These are phyloP conservation scores for Linum usitatissimum DNA, from an alignment of 345 rosid genomes.

Conservation along the genomic window DNA sequence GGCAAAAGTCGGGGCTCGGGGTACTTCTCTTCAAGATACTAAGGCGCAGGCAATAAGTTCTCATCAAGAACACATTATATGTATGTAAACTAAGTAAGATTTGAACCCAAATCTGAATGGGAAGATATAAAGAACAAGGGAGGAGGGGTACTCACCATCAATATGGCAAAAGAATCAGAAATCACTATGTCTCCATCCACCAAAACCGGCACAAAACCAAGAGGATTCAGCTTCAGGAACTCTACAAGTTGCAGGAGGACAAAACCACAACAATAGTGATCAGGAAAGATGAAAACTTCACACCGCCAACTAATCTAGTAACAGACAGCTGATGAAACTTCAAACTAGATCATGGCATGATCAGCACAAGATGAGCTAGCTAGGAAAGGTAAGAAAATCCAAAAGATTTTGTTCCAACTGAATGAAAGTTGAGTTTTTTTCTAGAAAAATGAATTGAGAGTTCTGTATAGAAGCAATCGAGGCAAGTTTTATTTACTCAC, in stretches of 20 bases:
- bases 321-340: not conserved
- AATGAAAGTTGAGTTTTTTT: no score
- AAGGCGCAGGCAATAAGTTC: not conserved
- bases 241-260: slow-evolving; percentile 22
- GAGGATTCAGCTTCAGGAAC: slow-evolving; percentile 60
- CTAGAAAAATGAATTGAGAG: no score
- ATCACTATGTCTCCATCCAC: slow-evolving; percentile 59
- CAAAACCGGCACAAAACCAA: slow-evolving; percentile 64
- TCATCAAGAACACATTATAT: not conserved
- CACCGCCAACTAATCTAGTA: not conserved
- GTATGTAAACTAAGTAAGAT: not conserved
- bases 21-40: slow-evolving; percentile 84
- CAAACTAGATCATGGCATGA: no score
- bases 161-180: slow-evolving; percentile 71
- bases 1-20: slow-evolving; percentile 66
- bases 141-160: slow-evolving; percentile 38
- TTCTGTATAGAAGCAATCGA: not conserved
- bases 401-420: no score
- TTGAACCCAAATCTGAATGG: not conserved
- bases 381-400: no score
- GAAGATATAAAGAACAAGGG: not conserved
- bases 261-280: not conserved
- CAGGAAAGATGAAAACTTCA: not conserved
- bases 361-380: no score
- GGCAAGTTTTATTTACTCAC: slow-evolving; percentile 24